phyloP scores from a whole-genome alignment of 768 basidiomycete genomes.

The Tricholoma sp. region DNA sequence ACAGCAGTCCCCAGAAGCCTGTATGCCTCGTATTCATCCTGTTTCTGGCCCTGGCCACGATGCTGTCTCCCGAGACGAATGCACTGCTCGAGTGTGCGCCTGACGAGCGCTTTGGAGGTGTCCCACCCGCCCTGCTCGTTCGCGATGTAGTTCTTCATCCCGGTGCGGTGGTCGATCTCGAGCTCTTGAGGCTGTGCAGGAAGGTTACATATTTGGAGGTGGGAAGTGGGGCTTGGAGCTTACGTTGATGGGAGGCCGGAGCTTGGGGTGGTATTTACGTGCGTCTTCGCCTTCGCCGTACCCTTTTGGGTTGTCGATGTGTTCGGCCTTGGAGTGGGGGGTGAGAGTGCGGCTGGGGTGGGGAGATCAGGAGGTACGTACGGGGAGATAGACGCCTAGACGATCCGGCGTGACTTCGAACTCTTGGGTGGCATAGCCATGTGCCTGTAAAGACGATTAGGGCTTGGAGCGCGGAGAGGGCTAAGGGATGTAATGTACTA shows the following conservation, averaged over 20 bases:
- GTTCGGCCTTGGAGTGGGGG: constrained; percentile 50
- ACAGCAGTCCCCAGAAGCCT: constrained; percentile 63
- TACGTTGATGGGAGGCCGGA: constrained; percentile 82
- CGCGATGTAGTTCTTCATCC: constrained; percentile 96
- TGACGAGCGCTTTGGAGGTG: constrained; percentile 75
- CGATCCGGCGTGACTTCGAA: constrained; percentile 85
- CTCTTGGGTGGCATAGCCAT: constrained; percentile 77
- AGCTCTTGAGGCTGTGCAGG: constrained; percentile 63
- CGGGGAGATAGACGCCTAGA: constrained; percentile 81
- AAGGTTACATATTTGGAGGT: neutral
- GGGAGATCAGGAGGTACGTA: constrained; percentile 23
- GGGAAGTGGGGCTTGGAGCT: constrained; percentile 5
- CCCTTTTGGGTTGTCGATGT: constrained; percentile 92
- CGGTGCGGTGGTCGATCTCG: constrained; percentile 77
- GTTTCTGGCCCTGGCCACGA: constrained; percentile 49
- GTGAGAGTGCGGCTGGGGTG: neutral
- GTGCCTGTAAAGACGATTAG: constrained; percentile 41
- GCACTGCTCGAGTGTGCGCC: constrained; percentile 70
- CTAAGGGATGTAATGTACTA: constrained; percentile 40
- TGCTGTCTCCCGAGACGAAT: constrained; percentile 73
- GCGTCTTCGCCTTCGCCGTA: constrained; percentile 85
- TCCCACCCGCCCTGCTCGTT: constrained; percentile 85
- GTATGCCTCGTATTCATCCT: constrained; percentile 76
- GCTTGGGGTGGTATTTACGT: constrained; percentile 64
- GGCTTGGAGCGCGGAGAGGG: neutral